A percentile compares a stretch with the other conserved stretches of the same genome.
phyloP scores from a whole-genome alignment of 495 filamentous ascomycete genomes.

The Copromyces sp. region DNA sequence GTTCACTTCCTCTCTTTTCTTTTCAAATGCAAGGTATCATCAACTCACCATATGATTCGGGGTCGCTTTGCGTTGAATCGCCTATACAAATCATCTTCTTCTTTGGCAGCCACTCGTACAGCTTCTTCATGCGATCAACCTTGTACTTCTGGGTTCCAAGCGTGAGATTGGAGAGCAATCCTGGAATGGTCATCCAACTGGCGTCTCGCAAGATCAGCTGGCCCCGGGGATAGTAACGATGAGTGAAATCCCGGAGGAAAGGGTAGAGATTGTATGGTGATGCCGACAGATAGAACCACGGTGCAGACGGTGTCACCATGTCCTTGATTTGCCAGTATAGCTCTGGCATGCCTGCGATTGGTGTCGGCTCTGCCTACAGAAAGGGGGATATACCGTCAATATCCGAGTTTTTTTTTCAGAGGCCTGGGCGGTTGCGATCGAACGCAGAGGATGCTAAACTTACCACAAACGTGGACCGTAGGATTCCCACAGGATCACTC shows the following conservation, averaged over 20 bases:
- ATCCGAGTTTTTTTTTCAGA: background rate
- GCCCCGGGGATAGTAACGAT: slow-evolving; percentile 60
- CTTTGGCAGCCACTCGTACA: slow-evolving; percentile 64
- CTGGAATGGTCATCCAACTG: slow-evolving; percentile 74
- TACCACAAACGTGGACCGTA: slow-evolving; percentile 74
- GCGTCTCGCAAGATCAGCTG: slow-evolving; percentile 77
- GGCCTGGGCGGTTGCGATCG: background rate
- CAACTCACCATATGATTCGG: slow-evolving; percentile 73
- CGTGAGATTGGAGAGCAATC: slow-evolving; percentile 70
- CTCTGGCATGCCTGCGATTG: slow-evolving; percentile 73
- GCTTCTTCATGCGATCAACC: slow-evolving; percentile 63
- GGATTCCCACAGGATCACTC: slow-evolving; percentile 62
- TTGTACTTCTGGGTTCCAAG: slow-evolving; percentile 83
- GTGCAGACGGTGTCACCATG: slow-evolving; percentile 44
- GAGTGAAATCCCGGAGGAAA: slow-evolving; percentile 66
- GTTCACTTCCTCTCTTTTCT: background rate
- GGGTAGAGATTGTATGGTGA: slow-evolving; percentile 92
- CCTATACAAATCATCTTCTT: slow-evolving; percentile 76
- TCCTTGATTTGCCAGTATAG: slow-evolving; percentile 58
- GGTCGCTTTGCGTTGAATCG: slow-evolving; percentile 85
- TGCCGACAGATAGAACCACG: slow-evolving; percentile 90
- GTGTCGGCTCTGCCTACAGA: slow-evolving; percentile 39
- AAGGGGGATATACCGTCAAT: background rate
- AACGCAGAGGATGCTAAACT: background rate
- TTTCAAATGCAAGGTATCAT: background rate